phyloP scores from a whole-genome alignment of 1,284 basidiomycete species.

The Gymnopus androsaceus region DNA sequence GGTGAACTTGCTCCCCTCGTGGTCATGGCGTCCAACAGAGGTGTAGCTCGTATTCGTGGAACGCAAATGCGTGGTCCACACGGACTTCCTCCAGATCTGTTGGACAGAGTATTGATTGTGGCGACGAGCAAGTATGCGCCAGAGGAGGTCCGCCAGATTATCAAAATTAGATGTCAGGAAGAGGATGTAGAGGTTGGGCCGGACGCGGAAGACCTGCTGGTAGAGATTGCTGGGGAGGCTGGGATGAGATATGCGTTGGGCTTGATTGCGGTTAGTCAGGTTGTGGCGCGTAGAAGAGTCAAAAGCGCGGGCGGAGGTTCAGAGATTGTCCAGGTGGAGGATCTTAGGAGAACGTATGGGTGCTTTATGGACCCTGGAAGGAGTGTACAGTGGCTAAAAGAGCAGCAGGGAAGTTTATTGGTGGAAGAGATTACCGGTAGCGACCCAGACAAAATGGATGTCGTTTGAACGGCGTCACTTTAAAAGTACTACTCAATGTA shows the following conservation, averaged over 20 bases:
- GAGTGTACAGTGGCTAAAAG: conserved; percentile 93
- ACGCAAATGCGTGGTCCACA: conserved; percentile 95
- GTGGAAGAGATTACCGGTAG: conserved; percentile 58
- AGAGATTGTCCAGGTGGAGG: conserved; percentile 77
- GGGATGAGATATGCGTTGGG: conserved; percentile 91
- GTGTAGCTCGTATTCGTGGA: conserved; percentile 92
- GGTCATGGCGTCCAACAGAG: conserved; percentile 98
- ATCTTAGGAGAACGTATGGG: conserved; percentile 81
- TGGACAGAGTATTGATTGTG: conserved; percentile 95
- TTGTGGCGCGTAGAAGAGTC: conserved; percentile 75
- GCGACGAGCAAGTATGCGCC: conserved; percentile 87
- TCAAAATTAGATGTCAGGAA: conserved; percentile 93
- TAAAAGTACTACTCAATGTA: conserved; percentile 1
- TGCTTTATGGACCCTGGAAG: conserved; percentile 97
- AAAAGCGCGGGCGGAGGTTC: conserved; percentile 46
- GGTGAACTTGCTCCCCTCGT: conserved; percentile 93
- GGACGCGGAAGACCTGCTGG: conserved; percentile 78
- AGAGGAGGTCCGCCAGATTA: conserved; percentile 88
- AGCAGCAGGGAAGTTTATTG: conserved; percentile 71
- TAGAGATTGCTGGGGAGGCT: conserved; percentile 84
- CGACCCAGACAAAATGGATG: conserved; percentile 7
- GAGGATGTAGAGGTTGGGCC: conserved; percentile 89
- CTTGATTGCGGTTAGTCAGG: conserved; percentile 87
- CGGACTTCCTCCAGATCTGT: conserved; percentile 91
- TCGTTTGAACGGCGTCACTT: not conserved